Percentiles rank a stretch among this genome's conserved stretches.
Conservation (phyloP, 768 basidiomycete genomes). For the Trametes sanguinea region DNA sequence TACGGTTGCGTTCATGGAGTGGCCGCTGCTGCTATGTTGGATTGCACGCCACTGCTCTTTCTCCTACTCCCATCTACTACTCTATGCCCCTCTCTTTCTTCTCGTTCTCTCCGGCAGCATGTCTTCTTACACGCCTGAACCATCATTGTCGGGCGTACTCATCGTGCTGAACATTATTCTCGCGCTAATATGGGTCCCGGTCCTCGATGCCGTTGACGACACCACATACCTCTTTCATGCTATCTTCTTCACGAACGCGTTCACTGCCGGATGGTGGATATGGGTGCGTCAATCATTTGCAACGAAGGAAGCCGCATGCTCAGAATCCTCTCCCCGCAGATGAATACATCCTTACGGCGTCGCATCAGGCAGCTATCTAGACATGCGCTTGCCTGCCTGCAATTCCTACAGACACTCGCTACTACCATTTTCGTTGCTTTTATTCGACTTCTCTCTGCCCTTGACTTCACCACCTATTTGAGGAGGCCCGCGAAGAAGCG, state of each 20-base stretch:
- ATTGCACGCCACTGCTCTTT: neutral
- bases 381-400: neutral
- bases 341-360: neutral
- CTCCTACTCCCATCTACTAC: neutral
- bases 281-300: neutral
- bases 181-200: conserved; percentile 1
- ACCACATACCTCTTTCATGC: neutral
- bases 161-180: conserved; percentile 4
- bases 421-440: neutral
- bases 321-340: neutral
- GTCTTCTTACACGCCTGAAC: neutral
- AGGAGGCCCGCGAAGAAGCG: neutral
- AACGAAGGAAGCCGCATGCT: neutral
- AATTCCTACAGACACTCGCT: neutral
- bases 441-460: neutral
- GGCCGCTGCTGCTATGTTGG: neutral
- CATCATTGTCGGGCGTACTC: conserved; percentile 3
- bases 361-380: neutral
- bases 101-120: neutral
- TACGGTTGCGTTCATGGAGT: neutral
- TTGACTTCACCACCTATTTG: too few species aligned
- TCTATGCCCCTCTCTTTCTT: neutral
- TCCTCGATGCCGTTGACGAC: conserved; percentile 1
- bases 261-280: conserved; percentile 1
- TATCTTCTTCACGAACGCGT: neutral